Conservation (phyloP, 768 basidiomycete genomes). For the Lenzites betulinus region DNA sequence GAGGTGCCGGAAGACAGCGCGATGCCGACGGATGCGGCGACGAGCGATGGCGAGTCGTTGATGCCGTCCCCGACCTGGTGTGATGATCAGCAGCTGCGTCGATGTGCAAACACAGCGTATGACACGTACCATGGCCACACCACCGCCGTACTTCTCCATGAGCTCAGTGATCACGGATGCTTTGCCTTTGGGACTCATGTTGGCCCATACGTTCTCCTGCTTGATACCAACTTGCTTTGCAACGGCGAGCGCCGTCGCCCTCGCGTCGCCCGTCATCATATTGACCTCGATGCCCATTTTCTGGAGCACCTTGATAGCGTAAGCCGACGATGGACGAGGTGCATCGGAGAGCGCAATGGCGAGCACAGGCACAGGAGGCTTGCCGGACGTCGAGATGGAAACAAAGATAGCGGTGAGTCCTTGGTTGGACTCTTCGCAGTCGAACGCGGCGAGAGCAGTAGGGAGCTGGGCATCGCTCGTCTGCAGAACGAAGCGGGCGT, state of each 20-base stretch:
- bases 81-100: background rate
- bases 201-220: conserved; percentile 83
- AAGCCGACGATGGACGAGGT: conserved; percentile 81
- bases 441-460: conserved; percentile 60
- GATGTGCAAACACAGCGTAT: background rate
- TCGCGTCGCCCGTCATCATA: conserved; percentile 94
- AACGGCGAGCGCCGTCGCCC: conserved; percentile 82
- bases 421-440: conserved; percentile 63
- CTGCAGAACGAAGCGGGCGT: conserved; percentile 66
- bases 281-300: conserved; percentile 91
- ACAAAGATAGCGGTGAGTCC: conserved; percentile 90
- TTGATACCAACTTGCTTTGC: conserved; percentile 89
- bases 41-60: conserved; percentile 97
- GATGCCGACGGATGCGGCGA: conserved; percentile 94
- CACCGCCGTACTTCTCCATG: conserved; percentile 67
- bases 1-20: conserved; percentile 96
- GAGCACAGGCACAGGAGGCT: conserved; percentile 59
- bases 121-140: conserved; percentile 84
- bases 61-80: conserved; percentile 94
- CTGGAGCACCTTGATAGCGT: conserved; percentile 79
- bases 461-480: conserved; percentile 57
- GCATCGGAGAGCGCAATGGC: conserved; percentile 86
- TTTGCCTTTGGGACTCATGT: conserved; percentile 96
- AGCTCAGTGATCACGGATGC: conserved; percentile 81
- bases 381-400: conserved; percentile 53